Percentiles rank a stretch among this genome's conserved stretches.
These are phyloP conservation scores for Penicillium sp. DNA, from an alignment of 2,329 filamentous ascomycete species.

Conservation along the genomic window DNA sequence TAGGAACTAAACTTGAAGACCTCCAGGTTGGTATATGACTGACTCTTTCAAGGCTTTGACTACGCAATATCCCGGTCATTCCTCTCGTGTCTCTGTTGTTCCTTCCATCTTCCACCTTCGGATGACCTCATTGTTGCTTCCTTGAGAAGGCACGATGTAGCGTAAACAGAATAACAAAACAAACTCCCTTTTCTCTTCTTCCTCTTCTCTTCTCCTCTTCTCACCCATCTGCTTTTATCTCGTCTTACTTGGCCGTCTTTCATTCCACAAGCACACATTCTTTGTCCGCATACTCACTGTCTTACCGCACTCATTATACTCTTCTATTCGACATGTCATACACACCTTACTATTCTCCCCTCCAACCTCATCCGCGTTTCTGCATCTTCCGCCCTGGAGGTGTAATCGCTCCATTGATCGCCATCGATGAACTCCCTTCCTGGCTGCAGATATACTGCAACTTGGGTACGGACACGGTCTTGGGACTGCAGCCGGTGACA, in stretches of 20 bases:
- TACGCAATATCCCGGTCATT: conserved; percentile 31
- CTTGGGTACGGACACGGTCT: conserved; percentile 21
- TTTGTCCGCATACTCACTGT: conserved; percentile 4
- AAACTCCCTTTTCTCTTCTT: not conserved
- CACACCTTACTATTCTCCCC: not conserved
- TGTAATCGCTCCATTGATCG: conserved; percentile 37
- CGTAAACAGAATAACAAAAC: too few relatives aligned
- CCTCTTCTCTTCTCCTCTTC: conserved; percentile 1
- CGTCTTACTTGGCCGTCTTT: not conserved
- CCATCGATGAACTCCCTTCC: conserved; percentile 41
- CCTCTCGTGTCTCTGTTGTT: conserved; percentile 15
- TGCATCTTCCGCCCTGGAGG: conserved; percentile 38
- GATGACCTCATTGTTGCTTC: not conserved
- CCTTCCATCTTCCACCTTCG: not conserved
- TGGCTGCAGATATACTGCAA: conserved; percentile 30
- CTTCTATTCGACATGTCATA: conserved; percentile 9
- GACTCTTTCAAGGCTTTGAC: conserved; percentile 36
- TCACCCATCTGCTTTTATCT: conserved; percentile 9
- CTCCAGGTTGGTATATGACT: too few relatives aligned
- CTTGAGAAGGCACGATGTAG: not conserved
- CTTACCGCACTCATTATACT: not conserved
- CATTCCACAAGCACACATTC: conserved; percentile 2
- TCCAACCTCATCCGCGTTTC: conserved; percentile 32
- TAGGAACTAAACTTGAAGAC: too few relatives aligned
- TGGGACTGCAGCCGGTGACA: conserved; percentile 23